Conservation (phyloP, 257 asterid genomes). For the Solanum clarkiae region DNA sequence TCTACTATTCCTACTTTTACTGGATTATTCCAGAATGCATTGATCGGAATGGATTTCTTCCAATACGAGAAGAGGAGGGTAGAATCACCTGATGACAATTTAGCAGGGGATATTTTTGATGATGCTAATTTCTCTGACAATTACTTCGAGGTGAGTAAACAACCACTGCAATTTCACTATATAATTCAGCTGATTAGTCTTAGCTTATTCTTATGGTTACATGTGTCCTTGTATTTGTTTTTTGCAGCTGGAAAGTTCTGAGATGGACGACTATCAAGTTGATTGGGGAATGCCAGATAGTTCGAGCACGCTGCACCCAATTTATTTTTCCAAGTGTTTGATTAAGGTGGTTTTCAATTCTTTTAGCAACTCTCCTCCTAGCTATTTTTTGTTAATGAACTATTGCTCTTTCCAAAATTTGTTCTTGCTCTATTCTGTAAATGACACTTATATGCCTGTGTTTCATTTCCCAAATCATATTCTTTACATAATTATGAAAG, state of each 20-base stretch:
- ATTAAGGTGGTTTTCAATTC: conserved; percentile 35
- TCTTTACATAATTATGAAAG: not conserved
- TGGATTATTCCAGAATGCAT: conserved; percentile 39
- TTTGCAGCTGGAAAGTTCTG: conserved; percentile 40
- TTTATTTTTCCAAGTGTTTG: conserved; percentile 72
- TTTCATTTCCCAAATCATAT: not conserved
- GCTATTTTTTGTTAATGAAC: not conserved
- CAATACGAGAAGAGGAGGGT: conserved; percentile 44
- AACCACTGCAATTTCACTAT: not conserved
- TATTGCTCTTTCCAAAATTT: not conserved
- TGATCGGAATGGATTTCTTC: conserved; percentile 64
- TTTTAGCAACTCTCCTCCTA: not conserved
- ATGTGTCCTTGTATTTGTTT: not conserved
- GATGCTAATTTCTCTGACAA: conserved; percentile 33
- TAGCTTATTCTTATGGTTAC: not conserved
- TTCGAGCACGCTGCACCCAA: conserved; percentile 49
- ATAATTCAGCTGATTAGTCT: not conserved
- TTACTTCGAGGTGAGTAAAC: conserved; percentile 40
- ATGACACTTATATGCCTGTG: not conserved
- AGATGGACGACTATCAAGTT: conserved; percentile 16
- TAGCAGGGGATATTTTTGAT: conserved; percentile 27
- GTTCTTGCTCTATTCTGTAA: not conserved
- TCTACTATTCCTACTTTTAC: not conserved
- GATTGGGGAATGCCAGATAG: conserved; percentile 58
- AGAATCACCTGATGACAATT: conserved; percentile 24